phyloP scores from a whole-genome alignment of 2,329 filamentous ascomycete species.

The Gaeumannomyces sp. region DNA sequence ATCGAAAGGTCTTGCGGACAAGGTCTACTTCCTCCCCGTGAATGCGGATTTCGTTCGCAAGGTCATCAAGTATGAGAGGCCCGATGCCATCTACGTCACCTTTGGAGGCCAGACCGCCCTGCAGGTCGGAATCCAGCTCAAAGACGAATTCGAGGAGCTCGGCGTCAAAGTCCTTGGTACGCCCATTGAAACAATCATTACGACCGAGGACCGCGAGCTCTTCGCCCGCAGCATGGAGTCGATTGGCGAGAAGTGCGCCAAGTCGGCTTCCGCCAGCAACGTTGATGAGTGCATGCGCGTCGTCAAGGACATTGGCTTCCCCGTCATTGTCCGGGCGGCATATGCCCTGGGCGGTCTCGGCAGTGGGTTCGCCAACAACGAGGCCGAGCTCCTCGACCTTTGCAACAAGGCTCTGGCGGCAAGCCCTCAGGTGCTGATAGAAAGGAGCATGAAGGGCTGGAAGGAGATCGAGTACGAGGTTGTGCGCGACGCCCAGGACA shows the following conservation, averaged over 20 bases:
- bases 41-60: conserved; percentile 96
- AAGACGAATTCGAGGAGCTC: conserved; percentile 89
- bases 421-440: conserved; percentile 92
- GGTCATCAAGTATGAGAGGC: conserved; percentile 89
- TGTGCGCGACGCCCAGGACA: conserved; percentile 92
- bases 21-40: conserved; percentile 97
- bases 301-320: conserved; percentile 88
- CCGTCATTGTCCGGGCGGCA: conserved; percentile 92
- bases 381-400: conserved; percentile 73
- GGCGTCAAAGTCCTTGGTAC: conserved; percentile 94
- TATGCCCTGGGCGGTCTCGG: conserved; percentile 93
- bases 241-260: conserved; percentile 95
- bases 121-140: conserved; percentile 94
- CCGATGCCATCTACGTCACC: conserved; percentile 94
- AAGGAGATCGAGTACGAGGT: conserved; percentile 99
- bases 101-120: conserved; percentile 97
- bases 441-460: conserved; percentile 99
- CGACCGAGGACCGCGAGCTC: conserved; percentile 93
- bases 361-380: conserved; percentile 89
- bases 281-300: conserved; percentile 83
- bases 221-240: conserved; percentile 98
- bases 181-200: conserved; percentile 96
- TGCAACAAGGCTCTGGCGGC: conserved; percentile 94
- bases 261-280: conserved; percentile 87
- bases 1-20: conserved; percentile 93